Evolutionary conservation across 208 protist species (phyloP).

Genomic region (Trypanosoma conorhini): DNA sequence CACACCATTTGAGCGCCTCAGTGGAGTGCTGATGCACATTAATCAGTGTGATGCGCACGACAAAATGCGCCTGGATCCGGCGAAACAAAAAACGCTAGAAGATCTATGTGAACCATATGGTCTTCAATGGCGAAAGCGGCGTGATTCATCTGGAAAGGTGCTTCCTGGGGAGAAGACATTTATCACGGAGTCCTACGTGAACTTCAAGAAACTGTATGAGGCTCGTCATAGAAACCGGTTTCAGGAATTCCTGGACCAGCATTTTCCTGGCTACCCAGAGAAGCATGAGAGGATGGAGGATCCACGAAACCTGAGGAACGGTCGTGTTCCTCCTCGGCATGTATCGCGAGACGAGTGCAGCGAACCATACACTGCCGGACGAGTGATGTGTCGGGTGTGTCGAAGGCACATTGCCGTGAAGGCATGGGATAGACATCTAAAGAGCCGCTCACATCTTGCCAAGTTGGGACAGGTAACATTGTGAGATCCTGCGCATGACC

Average conservation of each 20-base stretch:
- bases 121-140: constrained; percentile 66
- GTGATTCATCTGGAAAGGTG: constrained; percentile 39
- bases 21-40: constrained; percentile 70
- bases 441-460: constrained; percentile 31
- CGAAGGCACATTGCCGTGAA: constrained; percentile 46
- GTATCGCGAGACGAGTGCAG: constrained; percentile 22
- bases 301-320: constrained; percentile 45
- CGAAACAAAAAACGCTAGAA: constrained; percentile 63
- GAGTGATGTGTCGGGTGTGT: constrained; percentile 78
- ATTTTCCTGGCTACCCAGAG: constrained; percentile 72
- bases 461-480: not conserved
- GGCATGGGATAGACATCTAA: constrained; percentile 51
- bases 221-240: constrained; percentile 34
- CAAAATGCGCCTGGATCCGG: constrained; percentile 34
- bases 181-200: constrained; percentile 61
- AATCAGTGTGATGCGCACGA: constrained; percentile 68
- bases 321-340: constrained; percentile 58
- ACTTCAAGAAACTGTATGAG: constrained; percentile 60
- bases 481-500: not conserved
- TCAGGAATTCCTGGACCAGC: constrained; percentile 44
- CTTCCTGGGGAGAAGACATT: constrained; percentile 50
- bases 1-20: constrained; percentile 69
- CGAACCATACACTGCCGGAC: constrained; percentile 13
- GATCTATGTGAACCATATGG: constrained; percentile 41
- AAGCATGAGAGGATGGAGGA: constrained; percentile 83